Evolutionary conservation across 2,329 filamentous ascomycete genomes (phyloP), one percentile per base, ranked within the genome.

Genomic region (Exophiala phaeomuriformis): DNA sequence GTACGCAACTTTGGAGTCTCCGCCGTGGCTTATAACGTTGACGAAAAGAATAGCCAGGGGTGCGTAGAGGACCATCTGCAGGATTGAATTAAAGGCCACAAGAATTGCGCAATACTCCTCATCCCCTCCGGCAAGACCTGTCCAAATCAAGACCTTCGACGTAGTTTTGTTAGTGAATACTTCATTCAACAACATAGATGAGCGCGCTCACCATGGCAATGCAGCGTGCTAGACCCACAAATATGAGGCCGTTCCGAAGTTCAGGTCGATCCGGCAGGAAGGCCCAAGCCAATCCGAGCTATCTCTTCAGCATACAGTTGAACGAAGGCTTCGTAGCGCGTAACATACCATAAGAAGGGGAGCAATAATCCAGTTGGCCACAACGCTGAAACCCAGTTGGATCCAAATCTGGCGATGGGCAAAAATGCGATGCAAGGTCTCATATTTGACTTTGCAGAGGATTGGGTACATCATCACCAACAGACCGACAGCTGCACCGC

Each of bases 391-490:
- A 0, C 67, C 73, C n/a, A 95, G 80, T 67, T 95, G 88, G 47
- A 81, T 80, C 88, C 87, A 95, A 2, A 94, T 73, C 2, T 75
- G 75, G 2, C 81, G 74, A 19, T 2, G 71, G 67, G 54, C 93
- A 78, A 3, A 88, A 72, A 2, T 78, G 19, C 19, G 71, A 66
- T 89, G 86, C 6, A 94, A 71, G 0, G 80, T 79, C 67, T 94
- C 88, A 68, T 82, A 93, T 39, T 81, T 81, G 4, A 94, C 85
- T 68, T 93, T 93, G 77, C 88, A 94, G 0, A 95, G 74, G 55
- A 95, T 94, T 0, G 89, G 90, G 65, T 93, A 95, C 88, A 95
- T 95, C 88, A 95, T 95, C 40, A 94, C 83, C 1, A 95, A 76
- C 0, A 95, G 72, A 0, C 89, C 88, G 45, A 94, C 73, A 0